Conservation (phyloP, 352 stramenopile species). For the Phytophthora melonis region DNA sequence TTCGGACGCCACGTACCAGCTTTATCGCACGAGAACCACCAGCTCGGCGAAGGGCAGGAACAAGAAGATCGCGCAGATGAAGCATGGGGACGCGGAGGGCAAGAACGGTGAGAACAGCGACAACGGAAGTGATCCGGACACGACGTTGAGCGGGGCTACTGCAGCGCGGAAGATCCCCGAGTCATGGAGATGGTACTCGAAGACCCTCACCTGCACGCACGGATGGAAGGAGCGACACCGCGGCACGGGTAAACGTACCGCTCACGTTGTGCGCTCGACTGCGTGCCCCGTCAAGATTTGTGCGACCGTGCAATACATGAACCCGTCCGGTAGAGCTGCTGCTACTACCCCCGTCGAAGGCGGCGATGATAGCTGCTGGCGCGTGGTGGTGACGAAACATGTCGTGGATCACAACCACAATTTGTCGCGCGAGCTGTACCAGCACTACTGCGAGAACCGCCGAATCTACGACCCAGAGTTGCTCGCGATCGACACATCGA, state of each 20-base stretch:
- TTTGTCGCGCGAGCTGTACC: slow-evolving; percentile 73
- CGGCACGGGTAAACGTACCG: slow-evolving; percentile 68
- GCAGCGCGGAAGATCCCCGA: slow-evolving; percentile 61
- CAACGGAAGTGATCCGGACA: slow-evolving; percentile 28
- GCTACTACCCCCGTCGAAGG: not conserved
- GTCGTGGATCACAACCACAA: slow-evolving; percentile 85
- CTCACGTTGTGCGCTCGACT: slow-evolving; percentile 73
- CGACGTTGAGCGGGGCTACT: slow-evolving; percentile 10
- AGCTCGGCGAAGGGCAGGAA: slow-evolving; percentile 76
- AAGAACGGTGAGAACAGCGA: slow-evolving; percentile 52
- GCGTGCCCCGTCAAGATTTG: slow-evolving; percentile 84
- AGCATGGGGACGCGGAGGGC: slow-evolving; percentile 29
- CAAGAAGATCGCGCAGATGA: slow-evolving; percentile 72
- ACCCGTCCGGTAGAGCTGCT: slow-evolving; percentile 11
- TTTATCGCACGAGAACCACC: slow-evolving; percentile 80
- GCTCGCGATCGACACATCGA: slow-evolving; percentile 64
- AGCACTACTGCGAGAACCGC: slow-evolving; percentile 83
- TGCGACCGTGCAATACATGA: slow-evolving; percentile 71
- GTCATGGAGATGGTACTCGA: slow-evolving; percentile 84
- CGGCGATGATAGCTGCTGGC: slow-evolving; percentile 45
- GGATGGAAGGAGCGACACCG: slow-evolving; percentile 84
- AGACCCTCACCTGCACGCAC: slow-evolving; percentile 82
- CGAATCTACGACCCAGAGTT: slow-evolving; percentile 82
- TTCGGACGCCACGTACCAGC: slow-evolving; percentile 72
- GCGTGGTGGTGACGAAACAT: slow-evolving; percentile 81